Evolutionary conservation across 371 early-diverging fungal genomes (phyloP).

Genomic region (Globomyces sp.): DNA sequence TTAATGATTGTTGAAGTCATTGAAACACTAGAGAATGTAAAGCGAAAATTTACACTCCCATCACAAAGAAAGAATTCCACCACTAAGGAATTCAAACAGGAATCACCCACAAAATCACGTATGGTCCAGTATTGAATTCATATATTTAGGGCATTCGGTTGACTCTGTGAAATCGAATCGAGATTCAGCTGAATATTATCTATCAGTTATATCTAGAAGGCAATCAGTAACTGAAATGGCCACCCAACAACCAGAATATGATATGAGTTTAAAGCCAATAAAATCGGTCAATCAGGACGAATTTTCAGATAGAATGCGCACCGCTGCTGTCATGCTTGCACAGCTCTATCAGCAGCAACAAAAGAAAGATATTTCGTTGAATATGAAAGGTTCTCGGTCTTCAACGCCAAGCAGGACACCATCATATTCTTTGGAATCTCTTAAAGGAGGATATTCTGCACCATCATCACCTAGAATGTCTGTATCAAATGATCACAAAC

Average conservation of each 20-base stretch:
- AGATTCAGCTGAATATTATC: conserved; percentile 15
- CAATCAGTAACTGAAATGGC: conserved; percentile 12
- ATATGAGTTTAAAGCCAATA: not conserved
- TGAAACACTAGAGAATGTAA: conserved; percentile 11
- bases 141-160: not conserved
- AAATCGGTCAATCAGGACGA: conserved; percentile 58
- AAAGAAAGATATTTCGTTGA: conserved; percentile 37
- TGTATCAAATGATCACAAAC: conserved; percentile 18
- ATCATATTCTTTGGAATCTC: not conserved
- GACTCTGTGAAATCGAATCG: not conserved
- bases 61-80: not conserved
- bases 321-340: conserved; percentile 94
- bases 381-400: not conserved
- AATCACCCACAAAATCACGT: not conserved
- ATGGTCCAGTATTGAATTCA: not conserved
- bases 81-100: not conserved
- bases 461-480: conserved; percentile 10
- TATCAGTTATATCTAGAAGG: conserved; percentile 10
- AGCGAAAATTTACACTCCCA: not conserved
- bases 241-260: not conserved
- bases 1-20: conserved; percentile 86
- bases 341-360: conserved; percentile 82
- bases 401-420: not conserved
- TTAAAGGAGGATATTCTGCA: conserved; percentile 1
- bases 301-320: conserved; percentile 89